These are phyloP conservation scores for Solanum ossicruentum DNA, from an alignment of 257 asterid genomes.

Conservation along the genomic window DNA sequence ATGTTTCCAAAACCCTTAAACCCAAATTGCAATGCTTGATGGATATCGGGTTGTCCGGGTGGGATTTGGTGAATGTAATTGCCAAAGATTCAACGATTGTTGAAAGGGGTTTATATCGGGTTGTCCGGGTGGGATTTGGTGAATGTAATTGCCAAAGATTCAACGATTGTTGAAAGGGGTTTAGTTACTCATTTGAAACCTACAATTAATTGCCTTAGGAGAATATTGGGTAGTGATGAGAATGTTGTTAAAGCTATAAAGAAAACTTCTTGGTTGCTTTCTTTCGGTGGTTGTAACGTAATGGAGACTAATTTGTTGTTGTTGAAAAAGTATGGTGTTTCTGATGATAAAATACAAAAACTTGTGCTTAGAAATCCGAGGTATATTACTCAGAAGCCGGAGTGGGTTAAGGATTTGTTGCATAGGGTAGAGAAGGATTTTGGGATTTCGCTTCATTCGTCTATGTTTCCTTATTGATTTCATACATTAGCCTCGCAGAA, in stretches of 20 bases:
- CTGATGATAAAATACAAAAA: background rate
- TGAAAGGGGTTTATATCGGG: background rate
- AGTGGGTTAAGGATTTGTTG: background rate
- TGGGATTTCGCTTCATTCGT: background rate
- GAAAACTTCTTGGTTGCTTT: background rate
- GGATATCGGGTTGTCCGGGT: background rate
- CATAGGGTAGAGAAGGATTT: background rate
- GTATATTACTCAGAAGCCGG: background rate
- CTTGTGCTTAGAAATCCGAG: background rate
- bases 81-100: background rate
- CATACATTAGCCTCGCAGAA: background rate
- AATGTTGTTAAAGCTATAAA: background rate
- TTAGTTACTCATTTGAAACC: background rate
- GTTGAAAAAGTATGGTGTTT: background rate
- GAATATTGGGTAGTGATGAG: background rate
- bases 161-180: background rate
- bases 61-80: background rate
- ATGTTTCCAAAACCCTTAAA: slow-evolving; percentile 3
- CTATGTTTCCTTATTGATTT: background rate
- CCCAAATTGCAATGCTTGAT: slow-evolving; percentile 1
- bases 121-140: background rate
- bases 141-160: background rate
- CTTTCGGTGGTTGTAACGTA: background rate
- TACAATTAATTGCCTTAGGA: background rate
- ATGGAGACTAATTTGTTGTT: background rate